Evolutionary conservation across 345 rosid species (phyloP).

Genomic region (Eucalyptus curtisii): DNA sequence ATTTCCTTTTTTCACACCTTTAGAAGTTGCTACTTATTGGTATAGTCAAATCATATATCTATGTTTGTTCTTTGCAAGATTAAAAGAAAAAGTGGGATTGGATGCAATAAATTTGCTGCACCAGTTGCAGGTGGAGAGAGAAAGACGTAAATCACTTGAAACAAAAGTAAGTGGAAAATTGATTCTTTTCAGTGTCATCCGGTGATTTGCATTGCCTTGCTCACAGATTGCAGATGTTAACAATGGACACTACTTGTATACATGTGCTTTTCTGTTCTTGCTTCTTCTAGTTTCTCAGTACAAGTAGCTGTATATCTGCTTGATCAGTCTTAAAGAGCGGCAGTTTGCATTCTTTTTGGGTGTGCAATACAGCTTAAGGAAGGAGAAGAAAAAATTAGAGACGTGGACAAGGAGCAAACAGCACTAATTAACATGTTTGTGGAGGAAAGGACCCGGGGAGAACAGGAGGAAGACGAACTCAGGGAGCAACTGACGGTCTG

Average conservation of each 20-base stretch:
- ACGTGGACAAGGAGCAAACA: conserved; percentile 2
- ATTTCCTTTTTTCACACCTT: background rate
- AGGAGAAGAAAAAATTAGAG: background rate
- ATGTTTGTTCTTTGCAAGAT: background rate
- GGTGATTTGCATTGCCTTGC: background rate
- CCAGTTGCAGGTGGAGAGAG: conserved; percentile 4
- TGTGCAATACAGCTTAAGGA: background rate
- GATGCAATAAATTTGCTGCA: background rate
- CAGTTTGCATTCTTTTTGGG: background rate
- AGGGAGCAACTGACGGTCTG: conserved; percentile 19
- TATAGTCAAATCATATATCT: background rate
- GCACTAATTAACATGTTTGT: background rate
- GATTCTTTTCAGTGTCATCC: background rate
- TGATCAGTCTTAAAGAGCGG: background rate
- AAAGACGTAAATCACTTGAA: conserved; percentile 12
- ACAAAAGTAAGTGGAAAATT: conserved; percentile 3
- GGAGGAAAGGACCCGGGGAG: conserved; percentile 17
- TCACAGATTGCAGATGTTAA: background rate
- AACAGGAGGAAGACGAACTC: conserved; percentile 13
- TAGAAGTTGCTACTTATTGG: background rate
- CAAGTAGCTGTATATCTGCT: background rate
- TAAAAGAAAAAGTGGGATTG: background rate
- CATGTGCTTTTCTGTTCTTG: background rate
- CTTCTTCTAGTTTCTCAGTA: background rate
- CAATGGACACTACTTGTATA: background rate